Evolutionary conservation across 2,329 filamentous ascomycete species (phyloP).

Genomic region (Rutstroemia sp.): DNA sequence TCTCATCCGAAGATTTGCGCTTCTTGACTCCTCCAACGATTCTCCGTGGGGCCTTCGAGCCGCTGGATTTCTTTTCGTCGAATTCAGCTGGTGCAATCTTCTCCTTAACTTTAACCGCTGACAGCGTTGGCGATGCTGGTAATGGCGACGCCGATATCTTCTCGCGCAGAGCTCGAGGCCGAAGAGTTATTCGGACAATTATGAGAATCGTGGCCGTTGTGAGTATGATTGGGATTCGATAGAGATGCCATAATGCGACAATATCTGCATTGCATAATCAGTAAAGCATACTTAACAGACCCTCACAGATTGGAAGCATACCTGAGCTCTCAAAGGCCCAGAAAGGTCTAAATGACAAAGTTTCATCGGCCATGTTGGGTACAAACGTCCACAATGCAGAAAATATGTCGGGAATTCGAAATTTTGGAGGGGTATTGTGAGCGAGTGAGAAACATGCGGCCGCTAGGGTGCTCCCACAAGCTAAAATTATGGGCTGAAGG

Average conservation of each 20-base stretch:
- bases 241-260: constrained; percentile 36
- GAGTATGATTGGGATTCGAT: constrained; percentile 38
- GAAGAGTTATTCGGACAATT: constrained; percentile 28
- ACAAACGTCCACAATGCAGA: not conserved
- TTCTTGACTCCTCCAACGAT: constrained; percentile 30
- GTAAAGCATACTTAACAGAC: not conserved
- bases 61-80: constrained; percentile 18
- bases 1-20: constrained; percentile 21
- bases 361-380: constrained; percentile 2
- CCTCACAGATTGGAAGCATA: constrained; percentile 2
- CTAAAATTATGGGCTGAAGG: not conserved
- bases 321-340: constrained; percentile 16
- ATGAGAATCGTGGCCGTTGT: constrained; percentile 32
- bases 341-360: constrained; percentile 13
- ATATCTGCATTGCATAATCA: constrained; percentile 17
- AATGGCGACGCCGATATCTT: constrained; percentile 27
- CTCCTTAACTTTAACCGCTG: constrained; percentile 15
- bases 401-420: not conserved
- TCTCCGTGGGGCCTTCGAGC: constrained; percentile 31
- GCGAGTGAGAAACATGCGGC: not conserved
- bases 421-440: constrained; percentile 7
- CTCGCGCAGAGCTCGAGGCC: constrained; percentile 26
- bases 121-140: constrained; percentile 17
- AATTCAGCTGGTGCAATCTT: constrained; percentile 10
- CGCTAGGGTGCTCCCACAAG: not conserved